Conservation (phyloP, 345 rosid species). For the Mallotus nudiflorus region DNA sequence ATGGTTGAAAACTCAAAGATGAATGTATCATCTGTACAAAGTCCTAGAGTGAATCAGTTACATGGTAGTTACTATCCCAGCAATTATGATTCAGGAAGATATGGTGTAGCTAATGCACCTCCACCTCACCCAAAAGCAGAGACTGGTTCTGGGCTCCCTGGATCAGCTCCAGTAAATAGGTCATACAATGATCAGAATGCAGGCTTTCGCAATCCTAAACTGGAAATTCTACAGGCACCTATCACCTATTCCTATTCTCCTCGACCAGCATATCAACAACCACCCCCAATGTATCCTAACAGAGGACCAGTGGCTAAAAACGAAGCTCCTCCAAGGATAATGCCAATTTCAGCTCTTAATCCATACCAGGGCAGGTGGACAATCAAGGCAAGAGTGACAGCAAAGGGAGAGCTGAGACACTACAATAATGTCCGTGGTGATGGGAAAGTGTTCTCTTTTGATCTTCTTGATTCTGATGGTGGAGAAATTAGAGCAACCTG, state of each 20-base stretch:
- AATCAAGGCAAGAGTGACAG: slow-evolving; percentile 85
- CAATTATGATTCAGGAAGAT: slow-evolving; percentile 38
- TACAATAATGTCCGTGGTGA: slow-evolving; percentile 79
- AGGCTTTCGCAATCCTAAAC: slow-evolving; percentile 41
- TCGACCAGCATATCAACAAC: slow-evolving; percentile 51
- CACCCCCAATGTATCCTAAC: slow-evolving; percentile 58
- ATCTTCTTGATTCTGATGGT: slow-evolving; percentile 83
- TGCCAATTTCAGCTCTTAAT: slow-evolving; percentile 80
- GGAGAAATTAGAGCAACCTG: slow-evolving; percentile 97
- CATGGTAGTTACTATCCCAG: slow-evolving; percentile 27
- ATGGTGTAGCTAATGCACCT: slow-evolving; percentile 38
- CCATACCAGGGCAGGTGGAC: slow-evolving; percentile 95
- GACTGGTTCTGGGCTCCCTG: slow-evolving; percentile 33
- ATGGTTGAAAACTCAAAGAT: slow-evolving; percentile 32
- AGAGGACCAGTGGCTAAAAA: slow-evolving; percentile 69
- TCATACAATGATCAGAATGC: slow-evolving; percentile 33
- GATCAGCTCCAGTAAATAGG: slow-evolving; percentile 35
- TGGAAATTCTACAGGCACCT: slow-evolving; percentile 43
- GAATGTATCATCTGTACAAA: slow-evolving; percentile 39
- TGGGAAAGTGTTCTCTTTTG: slow-evolving; percentile 87
- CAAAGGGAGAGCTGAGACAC: slow-evolving; percentile 70
- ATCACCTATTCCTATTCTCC: slow-evolving; percentile 31
- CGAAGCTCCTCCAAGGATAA: slow-evolving; percentile 65
- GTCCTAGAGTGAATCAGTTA: slow-evolving; percentile 32
- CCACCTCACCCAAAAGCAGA: slow-evolving; percentile 38